Conservation (phyloP, 2,329 filamentous ascomycete genomes). For the Fusarium concolor region DNA sequence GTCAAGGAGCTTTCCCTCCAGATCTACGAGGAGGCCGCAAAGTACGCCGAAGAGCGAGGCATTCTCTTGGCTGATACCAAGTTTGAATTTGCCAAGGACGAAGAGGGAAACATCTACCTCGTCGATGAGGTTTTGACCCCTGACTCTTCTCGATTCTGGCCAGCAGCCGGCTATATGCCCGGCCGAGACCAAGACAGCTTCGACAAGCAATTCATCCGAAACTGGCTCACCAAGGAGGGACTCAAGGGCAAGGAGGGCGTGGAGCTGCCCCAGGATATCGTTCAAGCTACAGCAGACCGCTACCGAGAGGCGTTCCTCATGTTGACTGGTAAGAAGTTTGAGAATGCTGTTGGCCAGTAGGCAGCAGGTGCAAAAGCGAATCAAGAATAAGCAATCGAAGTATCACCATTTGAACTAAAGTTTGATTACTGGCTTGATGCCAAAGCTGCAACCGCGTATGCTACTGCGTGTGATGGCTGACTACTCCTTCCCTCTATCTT, state of each 20-base stretch:
- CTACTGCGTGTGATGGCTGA: neutral
- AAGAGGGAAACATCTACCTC: slow-evolving; percentile 46
- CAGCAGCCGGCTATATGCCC: slow-evolving; percentile 66
- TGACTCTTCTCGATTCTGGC: slow-evolving; percentile 88
- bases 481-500: slow-evolving; percentile 7
- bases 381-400: slow-evolving; percentile 9
- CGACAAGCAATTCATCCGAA: slow-evolving; percentile 85
- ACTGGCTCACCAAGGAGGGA: slow-evolving; percentile 80
- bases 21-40: slow-evolving; percentile 44
- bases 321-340: slow-evolving; percentile 67
- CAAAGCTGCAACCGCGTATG: neutral
- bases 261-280: slow-evolving; percentile 78
- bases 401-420: slow-evolving; percentile 13
- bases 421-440: slow-evolving; percentile 32
- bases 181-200: slow-evolving; percentile 83
- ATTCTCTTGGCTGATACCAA: slow-evolving; percentile 45
- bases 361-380: neutral
- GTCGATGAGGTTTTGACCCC: slow-evolving; percentile 44
- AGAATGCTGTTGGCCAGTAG: slow-evolving; percentile 42
- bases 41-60: slow-evolving; percentile 41
- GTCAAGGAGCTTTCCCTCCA: slow-evolving; percentile 45
- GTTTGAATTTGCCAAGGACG: slow-evolving; percentile 45
- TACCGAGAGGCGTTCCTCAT: slow-evolving; percentile 81
- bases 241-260: slow-evolving; percentile 56
- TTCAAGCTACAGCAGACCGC: slow-evolving; percentile 72